Percentiles rank a stretch among this genome's conserved stretches.
These are phyloP conservation scores for Russula vinacea DNA, from an alignment of 768 basidiomycete species.

Conservation along the genomic window DNA sequence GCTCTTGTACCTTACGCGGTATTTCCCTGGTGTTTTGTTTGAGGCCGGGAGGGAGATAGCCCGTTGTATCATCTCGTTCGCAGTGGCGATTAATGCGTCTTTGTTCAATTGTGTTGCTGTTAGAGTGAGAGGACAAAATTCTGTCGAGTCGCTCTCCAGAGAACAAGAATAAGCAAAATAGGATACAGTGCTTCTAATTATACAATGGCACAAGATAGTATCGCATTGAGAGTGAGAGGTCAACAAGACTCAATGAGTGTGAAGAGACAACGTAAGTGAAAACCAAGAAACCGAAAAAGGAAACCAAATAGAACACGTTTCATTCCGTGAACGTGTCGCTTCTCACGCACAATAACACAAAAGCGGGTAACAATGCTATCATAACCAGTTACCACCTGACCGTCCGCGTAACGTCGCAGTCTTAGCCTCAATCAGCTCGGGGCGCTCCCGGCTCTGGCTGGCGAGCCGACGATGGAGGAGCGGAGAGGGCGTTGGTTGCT, in stretches of 20 bases:
- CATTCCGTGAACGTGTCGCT: background rate
- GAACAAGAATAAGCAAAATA: slow-evolving; percentile 9
- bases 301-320: background rate
- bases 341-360: background rate
- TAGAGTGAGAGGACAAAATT: background rate
- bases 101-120: background rate
- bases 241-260: slow-evolving; percentile 3
- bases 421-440: slow-evolving; percentile 21
- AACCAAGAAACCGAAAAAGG: background rate
- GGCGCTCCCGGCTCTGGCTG: slow-evolving; percentile 24
- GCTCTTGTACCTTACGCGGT: slow-evolving; percentile 22
- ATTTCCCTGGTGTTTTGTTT: slow-evolving; percentile 8
- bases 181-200: slow-evolving; percentile 19
- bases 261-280: background rate
- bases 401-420: slow-evolving; percentile 16
- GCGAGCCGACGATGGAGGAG: slow-evolving; percentile 21
- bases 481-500: background rate
- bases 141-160: background rate
- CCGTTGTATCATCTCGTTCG: slow-evolving; percentile 24
- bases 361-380: background rate
- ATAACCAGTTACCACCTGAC: slow-evolving; percentile 22
- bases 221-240: no score
- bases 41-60: slow-evolving; percentile 6
- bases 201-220: slow-evolving; percentile 5
- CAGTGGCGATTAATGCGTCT: slow-evolving; percentile 19